These are phyloP conservation scores for Fusarium pseudocircinatum DNA, from an alignment of 2,329 filamentous ascomycete genomes.

Conservation along the genomic window DNA sequence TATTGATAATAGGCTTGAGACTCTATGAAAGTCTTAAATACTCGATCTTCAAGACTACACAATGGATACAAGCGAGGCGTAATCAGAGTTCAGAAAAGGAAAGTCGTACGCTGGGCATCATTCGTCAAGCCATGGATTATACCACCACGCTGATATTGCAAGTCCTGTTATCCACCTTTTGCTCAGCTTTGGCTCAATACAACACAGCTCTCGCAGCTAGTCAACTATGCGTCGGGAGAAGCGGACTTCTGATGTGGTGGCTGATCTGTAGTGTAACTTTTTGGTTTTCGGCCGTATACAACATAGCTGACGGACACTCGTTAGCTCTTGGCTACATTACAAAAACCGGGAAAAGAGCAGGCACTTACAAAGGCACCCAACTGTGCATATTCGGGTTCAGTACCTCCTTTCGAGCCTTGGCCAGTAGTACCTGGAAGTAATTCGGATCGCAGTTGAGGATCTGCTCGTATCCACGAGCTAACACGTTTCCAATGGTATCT, in stretches of 20 bases:
- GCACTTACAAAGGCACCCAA: constrained; percentile 38
- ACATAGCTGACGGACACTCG: constrained; percentile 5
- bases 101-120: background rate
- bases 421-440: constrained; percentile 36
- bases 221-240: background rate
- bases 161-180: background rate
- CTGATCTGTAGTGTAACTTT: background rate
- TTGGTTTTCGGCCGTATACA: constrained; percentile 22
- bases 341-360: background rate
- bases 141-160: background rate
- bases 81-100: background rate
- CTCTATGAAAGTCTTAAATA: background rate
- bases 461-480: constrained; percentile 37
- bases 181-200: background rate
- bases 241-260: background rate
- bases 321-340: background rate
- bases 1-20: background rate
- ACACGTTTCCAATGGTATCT: constrained; percentile 34
- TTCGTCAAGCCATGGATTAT: background rate
- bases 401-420: constrained; percentile 34
- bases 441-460: constrained; percentile 35
- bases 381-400: constrained; percentile 38
- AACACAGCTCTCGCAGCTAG: background rate
- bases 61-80: background rate
- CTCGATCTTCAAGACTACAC: no score